Base-by-base conservation (phyloP, 345 rosid species). In the Salix koriyanagi region DNA sequence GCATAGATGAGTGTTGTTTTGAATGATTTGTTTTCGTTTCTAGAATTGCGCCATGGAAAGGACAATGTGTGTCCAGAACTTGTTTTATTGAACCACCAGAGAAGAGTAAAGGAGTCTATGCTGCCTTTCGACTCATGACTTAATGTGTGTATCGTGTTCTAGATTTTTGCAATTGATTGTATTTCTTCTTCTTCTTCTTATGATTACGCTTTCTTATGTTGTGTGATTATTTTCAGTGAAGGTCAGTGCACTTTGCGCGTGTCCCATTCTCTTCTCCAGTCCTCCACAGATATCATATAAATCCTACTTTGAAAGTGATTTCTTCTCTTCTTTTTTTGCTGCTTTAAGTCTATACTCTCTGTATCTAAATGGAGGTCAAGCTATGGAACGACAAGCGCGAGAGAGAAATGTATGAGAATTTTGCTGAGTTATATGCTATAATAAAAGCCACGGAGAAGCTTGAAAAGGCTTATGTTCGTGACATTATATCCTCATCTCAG, bases 201-300 rank as follows among this genome's bases (percentile, higher is more conserved):
- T 69, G 65, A 48, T 71, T 64, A 5, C 1, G 36, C 48, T 48
- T 62, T 74, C 25, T 41, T 67, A 64, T 12, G 14, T 26, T 73
- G 16, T 67, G 3, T 28, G 69, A n/a, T 56, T 44, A 21, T 68
- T 50, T 14, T 90, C 75, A 79, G 86, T 75, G 89, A 84, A 82
- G 84, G 78, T 79, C 78, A 74, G 62, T 75, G 78, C 88, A 84
- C 87, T 78, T 85, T 89, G 97, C 97, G 87, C 97, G 99, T 95
- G 97, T 83, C 97, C 99, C 97, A 74, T 91, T 86, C 90, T 86
- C 97, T 95, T 90, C 96, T 93, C 97, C 99, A 90, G 76, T 85
- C 76, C 80, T 81, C 77, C 78, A 18, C 46, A 21, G 42, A 58
- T 56, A 66, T 11, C 79, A 3, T 28, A 50, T 81, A 18, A 70